Evolutionary conservation across 2,329 filamentous ascomycete genomes (phyloP).

Genomic region (Sordariomycetes sp.): DNA sequence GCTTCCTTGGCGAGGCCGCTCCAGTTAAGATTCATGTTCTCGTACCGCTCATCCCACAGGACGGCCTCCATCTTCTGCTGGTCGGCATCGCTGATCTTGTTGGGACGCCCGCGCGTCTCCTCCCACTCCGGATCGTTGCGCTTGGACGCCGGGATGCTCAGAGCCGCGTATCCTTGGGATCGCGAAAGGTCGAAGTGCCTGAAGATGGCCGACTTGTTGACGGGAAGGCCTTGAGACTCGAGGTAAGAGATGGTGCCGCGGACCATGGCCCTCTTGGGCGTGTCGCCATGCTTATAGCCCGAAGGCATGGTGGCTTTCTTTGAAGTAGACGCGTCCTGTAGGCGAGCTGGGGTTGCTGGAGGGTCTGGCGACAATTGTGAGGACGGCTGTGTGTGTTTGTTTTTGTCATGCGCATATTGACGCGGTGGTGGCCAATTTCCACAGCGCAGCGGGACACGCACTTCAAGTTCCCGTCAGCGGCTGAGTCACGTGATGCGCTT

Average conservation of each 20-base stretch:
- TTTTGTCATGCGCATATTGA: conserved; percentile 6
- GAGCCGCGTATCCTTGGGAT: conserved; percentile 25
- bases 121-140: conserved; percentile 28
- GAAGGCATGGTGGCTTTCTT: conserved; percentile 12
- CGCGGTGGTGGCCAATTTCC: conserved; percentile 3
- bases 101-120: conserved; percentile 24
- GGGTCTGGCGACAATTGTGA: conserved; percentile 1
- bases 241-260: conserved; percentile 29
- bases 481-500: background rate
- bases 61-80: conserved; percentile 25
- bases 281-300: conserved; percentile 27
- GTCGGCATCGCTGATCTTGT: conserved; percentile 22
- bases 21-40: conserved; percentile 22
- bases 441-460: background rate
- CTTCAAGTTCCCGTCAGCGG: background rate
- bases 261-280: conserved; percentile 27
- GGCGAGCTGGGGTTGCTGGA: background rate
- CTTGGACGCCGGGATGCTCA: conserved; percentile 21
- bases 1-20: conserved; percentile 21
- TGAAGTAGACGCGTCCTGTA: background rate
- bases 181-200: conserved; percentile 27
- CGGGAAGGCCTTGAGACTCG: conserved; percentile 24
- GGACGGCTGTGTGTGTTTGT: conserved; percentile 7
- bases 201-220: conserved; percentile 30
- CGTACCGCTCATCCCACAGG: conserved; percentile 24